These are phyloP conservation scores for Camellia granthamiana DNA, from an alignment of 148 eudicot genomes.

Conservation along the genomic window DNA sequence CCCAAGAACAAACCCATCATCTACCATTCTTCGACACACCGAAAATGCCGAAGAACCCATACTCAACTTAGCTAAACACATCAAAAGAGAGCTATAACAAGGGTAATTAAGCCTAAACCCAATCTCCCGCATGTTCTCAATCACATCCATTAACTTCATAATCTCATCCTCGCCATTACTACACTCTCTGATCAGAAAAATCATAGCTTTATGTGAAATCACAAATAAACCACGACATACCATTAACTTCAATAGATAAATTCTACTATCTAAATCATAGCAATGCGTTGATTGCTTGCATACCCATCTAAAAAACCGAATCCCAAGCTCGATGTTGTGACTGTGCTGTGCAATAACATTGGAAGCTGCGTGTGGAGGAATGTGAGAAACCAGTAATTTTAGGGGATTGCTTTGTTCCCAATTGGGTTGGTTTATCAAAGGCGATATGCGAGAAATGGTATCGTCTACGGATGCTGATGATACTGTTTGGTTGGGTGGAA, in stretches of 20 bases:
- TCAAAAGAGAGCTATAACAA: constrained; percentile 33
- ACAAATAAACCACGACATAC: constrained; percentile 10
- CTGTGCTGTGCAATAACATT: constrained; percentile 15
- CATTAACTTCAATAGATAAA: constrained; percentile 18
- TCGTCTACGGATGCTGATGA: constrained; percentile 1
- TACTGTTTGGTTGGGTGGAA: constrained; percentile 2
- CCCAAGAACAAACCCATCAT: constrained; percentile 27
- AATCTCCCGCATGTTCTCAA: constrained; percentile 20
- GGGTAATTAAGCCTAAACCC: constrained; percentile 35
- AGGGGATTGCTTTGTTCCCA: constrained; percentile 25
- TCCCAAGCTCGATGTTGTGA: constrained; percentile 13
- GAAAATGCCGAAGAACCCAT: constrained; percentile 27
- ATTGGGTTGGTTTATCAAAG: constrained; percentile 22
- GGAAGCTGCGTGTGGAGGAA: constrained; percentile 20
- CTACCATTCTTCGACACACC: constrained; percentile 27
- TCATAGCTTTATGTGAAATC: constrained; percentile 22
- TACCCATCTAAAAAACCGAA: constrained; percentile 27
- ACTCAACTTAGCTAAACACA: constrained; percentile 30
- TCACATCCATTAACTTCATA: constrained; percentile 21
- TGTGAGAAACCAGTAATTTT: constrained; percentile 29
- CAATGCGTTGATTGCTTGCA: constrained; percentile 31
- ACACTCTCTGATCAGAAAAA: constrained; percentile 31
- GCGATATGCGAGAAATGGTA: constrained; percentile 1
- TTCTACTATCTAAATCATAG: constrained; percentile 19
- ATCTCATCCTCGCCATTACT: constrained; percentile 9